Base-by-base conservation (phyloP, 2,329 filamentous ascomycete species). In the Colletotrichum viniferum region DNA sequence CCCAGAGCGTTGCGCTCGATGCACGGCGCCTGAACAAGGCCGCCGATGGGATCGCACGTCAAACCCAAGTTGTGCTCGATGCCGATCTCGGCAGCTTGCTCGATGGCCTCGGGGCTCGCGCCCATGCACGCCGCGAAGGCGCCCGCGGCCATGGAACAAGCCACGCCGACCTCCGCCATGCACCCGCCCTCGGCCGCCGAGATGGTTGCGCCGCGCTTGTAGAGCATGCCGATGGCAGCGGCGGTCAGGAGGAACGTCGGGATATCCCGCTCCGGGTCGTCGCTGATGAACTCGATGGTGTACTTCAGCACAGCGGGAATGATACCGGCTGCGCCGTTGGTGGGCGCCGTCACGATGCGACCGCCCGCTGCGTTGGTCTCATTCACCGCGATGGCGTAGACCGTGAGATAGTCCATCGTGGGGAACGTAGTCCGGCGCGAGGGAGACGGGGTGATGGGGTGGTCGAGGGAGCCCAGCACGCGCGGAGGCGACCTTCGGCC, bases 101-200 rank as follows among this genome's bases (percentile, higher is more conserved):
- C 87, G 58, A 89, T 87, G 3, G 85, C 87, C 80, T 88, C 87
- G 0, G 87, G 87, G 21, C 82, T 84, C n/a, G 87, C 87, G 24
- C 87, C 87, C 86, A 89, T 88, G 76, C 87, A 88, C 1, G 87
- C 87, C 0, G 87, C 87, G 68, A 89, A 89, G 0, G 87, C 87
- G 1, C 86, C 87, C 0, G 87, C 87, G 0, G 87, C 87, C 87
- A 89, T 89, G 28, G 86, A 88, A 77, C 87, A 89, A 4, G 87
- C 87, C 1, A 89, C 87, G 30, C 87, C 87, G 1, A 89, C 87
- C 77, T 89, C 87, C n/a, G 87, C 87, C 87, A 89, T 89, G 80
- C 87, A 89, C 0, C 87, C 87, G 52, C 87, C 87, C 77, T 89
- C 87, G 3, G 87, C 87, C 0, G 87, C 87, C 1, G 87, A 88